A percentile compares a stretch with the other conserved stretches of the same genome.
Evolutionary conservation across 148 eudicot genomes (phyloP).

Genomic region (Suaeda aralocaspica): DNA sequence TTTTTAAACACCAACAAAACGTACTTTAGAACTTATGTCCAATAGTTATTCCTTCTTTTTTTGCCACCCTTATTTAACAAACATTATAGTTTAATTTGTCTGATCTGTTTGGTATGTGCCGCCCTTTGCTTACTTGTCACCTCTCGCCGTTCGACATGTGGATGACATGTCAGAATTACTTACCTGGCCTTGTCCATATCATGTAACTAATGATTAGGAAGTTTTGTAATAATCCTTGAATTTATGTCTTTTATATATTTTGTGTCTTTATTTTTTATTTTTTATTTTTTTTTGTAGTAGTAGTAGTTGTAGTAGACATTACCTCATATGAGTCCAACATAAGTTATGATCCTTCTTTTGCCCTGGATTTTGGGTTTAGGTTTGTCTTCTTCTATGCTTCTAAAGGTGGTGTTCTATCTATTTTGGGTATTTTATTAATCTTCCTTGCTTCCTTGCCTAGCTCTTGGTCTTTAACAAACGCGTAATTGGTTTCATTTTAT

Average conservation of each 20-base stretch:
- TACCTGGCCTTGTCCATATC: constrained; percentile 32
- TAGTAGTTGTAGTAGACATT: constrained; percentile 7
- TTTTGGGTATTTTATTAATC: background rate
- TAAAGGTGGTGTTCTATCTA: constrained; percentile 3
- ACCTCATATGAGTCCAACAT: constrained; percentile 38
- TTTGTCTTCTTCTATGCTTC: constrained; percentile 16
- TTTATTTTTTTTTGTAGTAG: too few relatives aligned
- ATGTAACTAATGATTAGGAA: constrained; percentile 28
- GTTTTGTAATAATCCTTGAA: constrained; percentile 8
- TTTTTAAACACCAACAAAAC: too few relatives aligned
- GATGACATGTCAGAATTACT: constrained; percentile 27
- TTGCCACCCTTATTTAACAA: background rate
- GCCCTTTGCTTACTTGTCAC: constrained; percentile 49
- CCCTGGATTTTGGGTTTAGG: constrained; percentile 9
- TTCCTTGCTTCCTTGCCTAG: too few relatives aligned
- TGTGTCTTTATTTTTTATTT: background rate
- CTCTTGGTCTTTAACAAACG: too few relatives aligned
- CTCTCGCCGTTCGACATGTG: constrained; percentile 30
- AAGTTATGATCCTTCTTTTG: constrained; percentile 25
- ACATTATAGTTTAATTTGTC: constrained; percentile 17
- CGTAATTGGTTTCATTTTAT: too few relatives aligned
- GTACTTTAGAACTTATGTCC: too few relatives aligned
- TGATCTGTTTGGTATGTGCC: constrained; percentile 60
- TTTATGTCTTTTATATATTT: background rate
- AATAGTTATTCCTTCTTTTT: background rate